A percentile compares a stretch with the other conserved stretches of the same genome.
These are phyloP conservation scores for Talaromyces sp. DNA, from an alignment of 2,329 filamentous ascomycete species.

Conservation along the genomic window DNA sequence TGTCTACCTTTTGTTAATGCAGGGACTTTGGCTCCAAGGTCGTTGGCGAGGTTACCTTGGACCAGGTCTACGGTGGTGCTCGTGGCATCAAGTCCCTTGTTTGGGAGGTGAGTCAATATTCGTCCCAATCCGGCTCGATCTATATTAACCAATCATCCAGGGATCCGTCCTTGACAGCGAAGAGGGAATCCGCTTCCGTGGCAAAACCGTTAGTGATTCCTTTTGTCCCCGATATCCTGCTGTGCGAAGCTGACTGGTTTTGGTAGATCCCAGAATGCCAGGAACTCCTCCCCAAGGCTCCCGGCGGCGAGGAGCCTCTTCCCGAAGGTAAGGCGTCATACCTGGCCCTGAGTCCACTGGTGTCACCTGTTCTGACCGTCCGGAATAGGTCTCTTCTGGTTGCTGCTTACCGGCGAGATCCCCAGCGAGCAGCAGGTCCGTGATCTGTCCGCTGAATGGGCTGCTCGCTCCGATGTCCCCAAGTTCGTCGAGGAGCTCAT, in stretches of 20 bases:
- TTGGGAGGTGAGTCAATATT: slow-evolving; percentile 65
- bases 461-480: slow-evolving; percentile 91
- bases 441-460: slow-evolving; percentile 97
- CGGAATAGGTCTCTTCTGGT: slow-evolving; percentile 86
- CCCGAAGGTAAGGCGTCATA: slow-evolving; percentile 64
- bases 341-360: not conserved
- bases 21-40: slow-evolving; percentile 95
- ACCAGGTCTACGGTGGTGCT: slow-evolving; percentile 98
- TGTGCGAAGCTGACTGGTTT: slow-evolving; percentile 17
- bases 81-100: slow-evolving; percentile 98
- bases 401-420: slow-evolving; percentile 95
- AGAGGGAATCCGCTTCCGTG: slow-evolving; percentile 99
- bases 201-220: slow-evolving; percentile 65
- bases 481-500: slow-evolving; percentile 99
- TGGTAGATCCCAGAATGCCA: slow-evolving; percentile 89
- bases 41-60: slow-evolving; percentile 93
- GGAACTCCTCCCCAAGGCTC: slow-evolving; percentile 92
- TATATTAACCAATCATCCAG: slow-evolving; percentile 23
- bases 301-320: slow-evolving; percentile 92
- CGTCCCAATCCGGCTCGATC: not conserved
- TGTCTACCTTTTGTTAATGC: slow-evolving; percentile 8
- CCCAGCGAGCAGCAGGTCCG: slow-evolving; percentile 97
- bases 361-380: slow-evolving; percentile 12
- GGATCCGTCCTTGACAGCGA: slow-evolving; percentile 95
- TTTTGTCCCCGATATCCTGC: not conserved